phyloP scores from a whole-genome alignment of 257 asterid species.

The Henckelia pumila region DNA sequence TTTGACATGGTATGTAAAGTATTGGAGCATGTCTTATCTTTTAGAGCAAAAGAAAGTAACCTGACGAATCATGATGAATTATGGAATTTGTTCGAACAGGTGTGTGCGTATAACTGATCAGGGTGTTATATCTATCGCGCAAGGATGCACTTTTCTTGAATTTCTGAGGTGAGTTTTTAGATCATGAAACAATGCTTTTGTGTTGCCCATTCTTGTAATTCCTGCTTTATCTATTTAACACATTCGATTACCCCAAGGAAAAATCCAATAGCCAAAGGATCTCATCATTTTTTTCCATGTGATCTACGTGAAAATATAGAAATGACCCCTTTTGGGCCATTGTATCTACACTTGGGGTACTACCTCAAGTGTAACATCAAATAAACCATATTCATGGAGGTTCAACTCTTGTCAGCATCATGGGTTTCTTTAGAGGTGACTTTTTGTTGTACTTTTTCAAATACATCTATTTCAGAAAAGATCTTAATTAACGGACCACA shows the following conservation, averaged over 20 bases:
- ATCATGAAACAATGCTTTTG: conserved; percentile 2
- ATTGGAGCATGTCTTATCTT: not conserved
- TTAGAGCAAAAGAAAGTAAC: conserved; percentile 6
- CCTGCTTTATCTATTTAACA: not conserved
- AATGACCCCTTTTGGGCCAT: no score
- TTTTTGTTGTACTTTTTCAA: not conserved
- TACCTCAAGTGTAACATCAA: no score
- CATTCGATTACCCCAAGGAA: no score
- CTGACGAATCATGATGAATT: conserved; percentile 11
- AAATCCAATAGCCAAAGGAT: no score
- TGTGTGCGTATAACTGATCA: conserved; percentile 70
- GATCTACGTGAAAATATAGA: no score
- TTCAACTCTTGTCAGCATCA: not conserved
- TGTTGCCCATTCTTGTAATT: not conserved
- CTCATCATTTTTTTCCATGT: no score
- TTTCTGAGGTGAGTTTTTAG: conserved; percentile 56
- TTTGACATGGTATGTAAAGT: conserved; percentile 70
- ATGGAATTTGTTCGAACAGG: conserved; percentile 47
- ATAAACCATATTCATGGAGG: no score
- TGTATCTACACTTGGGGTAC: no score
- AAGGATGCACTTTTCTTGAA: conserved; percentile 77
- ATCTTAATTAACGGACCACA: not conserved
- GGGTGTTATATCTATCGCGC: conserved; percentile 74
- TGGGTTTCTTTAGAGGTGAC: not conserved
- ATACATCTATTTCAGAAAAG: not conserved